A percentile compares a stretch with the other conserved stretches of the same genome.
Conservation (phyloP, 805 yeast species). For the Suhomyces tanzawaensis region DNA sequence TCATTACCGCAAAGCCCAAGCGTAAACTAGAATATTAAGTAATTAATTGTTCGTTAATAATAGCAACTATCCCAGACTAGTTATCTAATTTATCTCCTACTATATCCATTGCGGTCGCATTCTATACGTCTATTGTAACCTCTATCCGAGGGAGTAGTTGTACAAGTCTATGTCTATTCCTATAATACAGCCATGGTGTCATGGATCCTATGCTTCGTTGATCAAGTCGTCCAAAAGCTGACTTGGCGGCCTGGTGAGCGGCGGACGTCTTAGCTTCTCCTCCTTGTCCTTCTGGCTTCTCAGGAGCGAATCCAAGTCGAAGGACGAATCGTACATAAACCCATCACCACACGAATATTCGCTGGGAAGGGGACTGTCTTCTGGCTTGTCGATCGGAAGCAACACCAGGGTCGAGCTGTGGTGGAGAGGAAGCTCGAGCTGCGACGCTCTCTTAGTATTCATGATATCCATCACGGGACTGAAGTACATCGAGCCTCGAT, state of each 20-base stretch:
- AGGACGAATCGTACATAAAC: conserved; percentile 1
- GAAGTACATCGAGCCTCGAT: conserved; percentile 48
- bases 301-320: conserved; percentile 2
- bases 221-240: conserved; percentile 46
- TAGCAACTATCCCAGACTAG: too few relatives aligned
- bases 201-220: conserved; percentile 15
- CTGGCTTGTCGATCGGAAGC: neutral
- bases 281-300: neutral
- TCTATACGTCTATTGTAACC: too few relatives aligned
- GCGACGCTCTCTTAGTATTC: conserved; percentile 13
- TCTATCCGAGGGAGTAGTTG: too few relatives aligned
- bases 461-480: conserved; percentile 49
- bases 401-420: conserved; percentile 6
- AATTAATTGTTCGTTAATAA: too few relatives aligned
- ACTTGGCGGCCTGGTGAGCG: conserved; percentile 46
- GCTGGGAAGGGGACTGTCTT: conserved; percentile 1
- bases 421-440: conserved; percentile 15
- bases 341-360: conserved; percentile 7
- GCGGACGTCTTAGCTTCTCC: neutral
- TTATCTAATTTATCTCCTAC: too few relatives aligned
- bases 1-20: too few relatives aligned
- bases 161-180: too few relatives aligned
- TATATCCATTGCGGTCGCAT: too few relatives aligned
- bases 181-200: too few relatives aligned
- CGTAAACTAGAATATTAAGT: too few relatives aligned